Evolutionary conservation across 139 green algal species (phyloP), one percentile per base, ranked within the genome.

Genomic region (Chlamydomonas incerta): DNA sequence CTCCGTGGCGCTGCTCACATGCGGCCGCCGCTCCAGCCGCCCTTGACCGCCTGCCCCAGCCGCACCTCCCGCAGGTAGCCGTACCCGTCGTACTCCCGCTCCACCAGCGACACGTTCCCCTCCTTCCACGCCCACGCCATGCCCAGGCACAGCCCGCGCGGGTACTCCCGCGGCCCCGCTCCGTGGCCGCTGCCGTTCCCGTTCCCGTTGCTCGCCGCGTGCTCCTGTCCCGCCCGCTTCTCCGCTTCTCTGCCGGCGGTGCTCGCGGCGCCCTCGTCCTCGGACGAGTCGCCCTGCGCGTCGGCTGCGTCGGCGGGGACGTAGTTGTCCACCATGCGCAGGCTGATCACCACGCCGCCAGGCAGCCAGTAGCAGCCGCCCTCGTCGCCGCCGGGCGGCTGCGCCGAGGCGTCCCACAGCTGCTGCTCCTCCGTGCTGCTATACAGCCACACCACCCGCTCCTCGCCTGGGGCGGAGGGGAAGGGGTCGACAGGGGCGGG

Each of bases 21-120:
- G 2, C 73, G 29, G 21, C 82, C 82, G 2, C 82, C 82, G 57
- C 72, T 82, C 82, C 82, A 87, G 60, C 72, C 72, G 24, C 82
- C 82, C 82, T 87, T 87, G n/a, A 82, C 71, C 73, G 57, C 85
- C 35, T 81, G 74, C 29, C 31, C 24, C 50, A 86, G 74, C 31
- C 87, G 82, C 79, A 91, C 87, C 24, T 87, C 87, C 33, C 87
- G 68, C 52, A 91, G 62, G 73, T 84, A 83, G 4, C 87, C 87
- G 28, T 69, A 72, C 21, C 82, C 87, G 60, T 91, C 87, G 60
- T 91, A 91, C 62, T 88, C 81, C 26, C 87, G 82, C 76, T 88
- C 82, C 2, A 91, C 18, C 9, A 26, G 31, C 5, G 67, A 31
- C 57, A 85, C 57, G 50, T 50, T 80, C 9, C 66, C 34, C 63